Percentiles rank a stretch among this genome's conserved stretches.
phyloP scores from a whole-genome alignment of 129 eudicot species.

The Lonicera japonica region DNA sequence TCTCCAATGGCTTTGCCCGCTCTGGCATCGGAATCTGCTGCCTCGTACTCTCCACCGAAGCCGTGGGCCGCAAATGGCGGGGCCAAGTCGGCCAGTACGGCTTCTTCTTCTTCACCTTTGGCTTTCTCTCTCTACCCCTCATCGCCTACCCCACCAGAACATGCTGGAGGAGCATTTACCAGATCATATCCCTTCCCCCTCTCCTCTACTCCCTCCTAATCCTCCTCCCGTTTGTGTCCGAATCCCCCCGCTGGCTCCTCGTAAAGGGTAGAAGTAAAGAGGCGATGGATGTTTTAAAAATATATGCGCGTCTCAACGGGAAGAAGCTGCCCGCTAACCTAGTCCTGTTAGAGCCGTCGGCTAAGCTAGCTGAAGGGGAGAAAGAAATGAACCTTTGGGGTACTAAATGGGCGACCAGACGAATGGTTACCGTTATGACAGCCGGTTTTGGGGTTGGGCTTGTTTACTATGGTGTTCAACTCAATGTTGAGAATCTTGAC shows the following conservation, averaged over 20 bases:
- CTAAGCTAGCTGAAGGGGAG: background rate
- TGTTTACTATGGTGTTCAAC: slow-evolving; percentile 39
- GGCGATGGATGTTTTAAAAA: slow-evolving; percentile 24
- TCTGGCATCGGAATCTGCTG: slow-evolving; percentile 47
- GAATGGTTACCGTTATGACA: slow-evolving; percentile 29
- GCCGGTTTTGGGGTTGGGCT: slow-evolving; percentile 38
- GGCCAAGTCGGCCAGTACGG: slow-evolving; percentile 51
- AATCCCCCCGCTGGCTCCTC: slow-evolving; percentile 53
- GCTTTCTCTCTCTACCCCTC: slow-evolving; percentile 39
- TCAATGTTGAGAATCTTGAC: slow-evolving; percentile 33
- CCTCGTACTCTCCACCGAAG: slow-evolving; percentile 41
- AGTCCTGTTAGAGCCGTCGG: slow-evolving; percentile 19
- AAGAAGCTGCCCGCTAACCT: slow-evolving; percentile 25
- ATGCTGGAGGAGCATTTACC: slow-evolving; percentile 36
- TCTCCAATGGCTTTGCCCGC: slow-evolving; percentile 32
- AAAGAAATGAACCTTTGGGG: slow-evolving; percentile 16
- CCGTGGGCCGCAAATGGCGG: slow-evolving; percentile 40
- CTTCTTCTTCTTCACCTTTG: slow-evolving; percentile 46
- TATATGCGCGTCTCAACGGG: slow-evolving; percentile 33
- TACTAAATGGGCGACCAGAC: slow-evolving; percentile 35
- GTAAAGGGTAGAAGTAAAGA: slow-evolving; percentile 32
- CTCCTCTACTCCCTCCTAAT: slow-evolving; percentile 23
- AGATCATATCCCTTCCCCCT: slow-evolving; percentile 24
- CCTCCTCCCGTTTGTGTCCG: slow-evolving; percentile 24
- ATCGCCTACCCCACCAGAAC: slow-evolving; percentile 35